Evolutionary conservation across 768 basidiomycete species (phyloP).

Genomic region (Rhizopogon rudus): DNA sequence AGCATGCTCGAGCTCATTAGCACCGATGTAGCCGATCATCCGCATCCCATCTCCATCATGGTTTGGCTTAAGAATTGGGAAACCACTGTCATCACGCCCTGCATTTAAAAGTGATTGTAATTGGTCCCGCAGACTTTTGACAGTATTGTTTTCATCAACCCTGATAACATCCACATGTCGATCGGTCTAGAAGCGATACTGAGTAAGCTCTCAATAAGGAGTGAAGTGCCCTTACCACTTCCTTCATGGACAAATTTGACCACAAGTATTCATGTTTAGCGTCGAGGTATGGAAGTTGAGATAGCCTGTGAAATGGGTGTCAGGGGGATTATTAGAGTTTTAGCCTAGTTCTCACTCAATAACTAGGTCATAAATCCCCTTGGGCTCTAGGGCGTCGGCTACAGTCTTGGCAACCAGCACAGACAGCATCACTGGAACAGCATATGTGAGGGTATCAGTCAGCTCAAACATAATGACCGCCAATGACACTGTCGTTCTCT

Average conservation of each 20-base stretch:
- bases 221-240: slow-evolving; percentile 54
- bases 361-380: slow-evolving; percentile 95
- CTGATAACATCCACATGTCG: slow-evolving; percentile 66
- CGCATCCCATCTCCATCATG: slow-evolving; percentile 41
- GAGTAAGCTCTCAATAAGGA: not conserved
- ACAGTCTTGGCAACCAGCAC: slow-evolving; percentile 58
- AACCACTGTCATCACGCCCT: slow-evolving; percentile 75
- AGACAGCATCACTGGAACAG: slow-evolving; percentile 82
- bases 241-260: slow-evolving; percentile 68
- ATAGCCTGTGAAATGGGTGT: slow-evolving; percentile 39
- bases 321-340: not conserved
- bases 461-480: slow-evolving; percentile 97
- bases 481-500: slow-evolving; percentile 88
- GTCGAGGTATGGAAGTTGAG: slow-evolving; percentile 90
- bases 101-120: slow-evolving; percentile 52
- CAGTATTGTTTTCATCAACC: slow-evolving; percentile 71
- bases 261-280: slow-evolving; percentile 87
- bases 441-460: slow-evolving; percentile 90
- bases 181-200: slow-evolving; percentile 44
- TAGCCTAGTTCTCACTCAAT: slow-evolving; percentile 54
- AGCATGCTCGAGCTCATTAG: slow-evolving; percentile 92
- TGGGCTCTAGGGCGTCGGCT: slow-evolving; percentile 43
- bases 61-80: slow-evolving; percentile 72
- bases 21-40: slow-evolving; percentile 87
- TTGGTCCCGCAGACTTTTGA: slow-evolving; percentile 67